A percentile compares a stretch with the other conserved stretches of the same genome.
phyloP scores from a whole-genome alignment of 331 rosid genomes.

The Rosa hybrid region DNA sequence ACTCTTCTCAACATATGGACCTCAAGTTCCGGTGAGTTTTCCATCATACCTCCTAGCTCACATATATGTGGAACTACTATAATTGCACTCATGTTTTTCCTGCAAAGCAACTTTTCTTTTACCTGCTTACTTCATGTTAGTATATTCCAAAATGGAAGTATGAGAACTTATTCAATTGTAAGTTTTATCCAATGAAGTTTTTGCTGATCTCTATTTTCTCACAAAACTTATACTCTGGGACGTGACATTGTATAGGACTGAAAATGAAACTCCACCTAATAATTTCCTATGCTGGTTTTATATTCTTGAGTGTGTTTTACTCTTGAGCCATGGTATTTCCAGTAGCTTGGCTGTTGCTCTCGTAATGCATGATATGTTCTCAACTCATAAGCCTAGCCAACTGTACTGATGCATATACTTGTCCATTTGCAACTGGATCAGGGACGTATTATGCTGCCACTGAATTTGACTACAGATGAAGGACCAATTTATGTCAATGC shows the following conservation, averaged over 20 bases:
- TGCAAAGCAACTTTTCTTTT: not conserved
- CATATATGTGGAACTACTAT: not conserved
- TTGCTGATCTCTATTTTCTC: not conserved
- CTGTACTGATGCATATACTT: conserved; percentile 29
- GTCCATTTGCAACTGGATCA: conserved; percentile 29
- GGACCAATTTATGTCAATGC: conserved; percentile 97
- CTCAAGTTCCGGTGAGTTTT: conserved; percentile 70
- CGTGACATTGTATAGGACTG: not conserved
- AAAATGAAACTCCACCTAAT: not conserved
- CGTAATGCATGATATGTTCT: conserved; percentile 11
- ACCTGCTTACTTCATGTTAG: conserved; percentile 15
- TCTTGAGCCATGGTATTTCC: not conserved
- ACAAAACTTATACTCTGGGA: not conserved
- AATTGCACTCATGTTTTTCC: too few species aligned
- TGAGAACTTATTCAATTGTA: not conserved
- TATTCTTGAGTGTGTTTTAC: not conserved
- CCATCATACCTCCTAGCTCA: conserved; percentile 26
- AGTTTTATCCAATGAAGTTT: not conserved
- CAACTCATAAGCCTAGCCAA: conserved; percentile 4
- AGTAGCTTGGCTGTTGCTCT: conserved; percentile 15
- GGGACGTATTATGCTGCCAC: conserved; percentile 97
- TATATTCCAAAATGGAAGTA: too few species aligned
- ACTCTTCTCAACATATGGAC: conserved; percentile 74
- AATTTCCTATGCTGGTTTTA: not conserved
- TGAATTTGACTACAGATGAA: conserved; percentile 74